phyloP scores from a whole-genome alignment of 768 basidiomycete species.

The Trametes cingulata region DNA sequence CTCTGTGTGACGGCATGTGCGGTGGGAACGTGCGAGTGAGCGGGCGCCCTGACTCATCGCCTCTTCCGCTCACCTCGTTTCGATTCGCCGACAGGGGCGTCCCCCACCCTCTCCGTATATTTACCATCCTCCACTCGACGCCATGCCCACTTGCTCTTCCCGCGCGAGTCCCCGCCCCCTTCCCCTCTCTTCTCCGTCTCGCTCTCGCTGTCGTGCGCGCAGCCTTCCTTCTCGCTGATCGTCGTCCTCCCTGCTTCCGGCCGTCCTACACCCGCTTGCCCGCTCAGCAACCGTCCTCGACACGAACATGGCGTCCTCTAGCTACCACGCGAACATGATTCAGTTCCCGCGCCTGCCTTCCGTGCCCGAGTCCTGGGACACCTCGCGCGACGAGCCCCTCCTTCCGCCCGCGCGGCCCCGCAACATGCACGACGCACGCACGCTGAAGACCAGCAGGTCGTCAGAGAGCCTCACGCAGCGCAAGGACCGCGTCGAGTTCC shows the following conservation, averaged over 20 bases:
- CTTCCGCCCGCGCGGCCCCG: not conserved
- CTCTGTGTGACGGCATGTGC: conserved; percentile 9
- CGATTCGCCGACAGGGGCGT: not conserved
- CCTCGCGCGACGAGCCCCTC: not conserved
- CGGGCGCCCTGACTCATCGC: conserved; percentile 15
- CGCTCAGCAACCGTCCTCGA: not conserved
- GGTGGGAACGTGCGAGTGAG: not conserved
- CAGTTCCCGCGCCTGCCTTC: conserved; percentile 17
- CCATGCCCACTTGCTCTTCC: not conserved
- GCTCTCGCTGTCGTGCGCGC: not conserved
- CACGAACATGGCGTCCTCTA: conserved; percentile 4
- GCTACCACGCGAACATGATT: conserved; percentile 15
- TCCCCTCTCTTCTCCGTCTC: not conserved
- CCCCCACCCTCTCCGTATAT: not conserved
- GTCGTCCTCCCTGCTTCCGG: not conserved
- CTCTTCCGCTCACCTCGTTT: not conserved
- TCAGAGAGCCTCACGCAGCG: conserved; percentile 49
- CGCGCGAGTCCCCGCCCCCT: not conserved
- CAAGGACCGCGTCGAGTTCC: conserved; percentile 52
- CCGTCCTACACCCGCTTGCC: not conserved
- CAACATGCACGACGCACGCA: not conserved
- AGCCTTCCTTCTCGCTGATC: not conserved
- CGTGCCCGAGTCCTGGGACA: conserved; percentile 1
- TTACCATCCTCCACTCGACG: not conserved
- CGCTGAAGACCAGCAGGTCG: conserved; percentile 39